phyloP scores from a whole-genome alignment of 257 asterid species.

The Datura wrightii region DNA sequence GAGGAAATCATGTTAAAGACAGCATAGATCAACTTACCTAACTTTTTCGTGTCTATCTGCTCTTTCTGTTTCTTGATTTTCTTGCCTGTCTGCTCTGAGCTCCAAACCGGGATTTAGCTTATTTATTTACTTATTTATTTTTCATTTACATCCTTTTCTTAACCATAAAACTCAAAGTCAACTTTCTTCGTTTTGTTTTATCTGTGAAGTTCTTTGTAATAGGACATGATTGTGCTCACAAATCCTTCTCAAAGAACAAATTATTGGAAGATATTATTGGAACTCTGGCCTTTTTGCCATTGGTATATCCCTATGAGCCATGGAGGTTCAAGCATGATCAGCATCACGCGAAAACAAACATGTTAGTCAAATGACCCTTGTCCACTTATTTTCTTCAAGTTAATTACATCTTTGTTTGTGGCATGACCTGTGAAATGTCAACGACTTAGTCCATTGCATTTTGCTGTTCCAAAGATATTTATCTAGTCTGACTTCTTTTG shows the following conservation, averaged over 20 bases:
- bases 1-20: slow-evolving; percentile 11
- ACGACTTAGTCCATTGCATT: not conserved
- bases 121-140: not conserved
- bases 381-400: not conserved
- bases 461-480: not conserved
- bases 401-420: slow-evolving; percentile 22
- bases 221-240: slow-evolving; percentile 99
- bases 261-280: slow-evolving; percentile 93
- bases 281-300: slow-evolving; percentile 91
- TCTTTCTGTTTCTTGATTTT: not conserved
- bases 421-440: slow-evolving; percentile 12
- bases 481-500: not conserved
- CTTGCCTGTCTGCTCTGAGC: not conserved
- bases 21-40: not conserved
- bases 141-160: not conserved
- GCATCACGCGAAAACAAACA: slow-evolving; percentile 97
- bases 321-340: slow-evolving; percentile 97
- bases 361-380: slow-evolving; percentile 52
- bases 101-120: not conserved
- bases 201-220: slow-evolving; percentile 87
- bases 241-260: slow-evolving; percentile 91
- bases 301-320: slow-evolving; percentile 94
- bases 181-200: slow-evolving; percentile 35
- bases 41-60: not conserved
- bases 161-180: slow-evolving; percentile 20